A percentile compares a stretch with the other conserved stretches of the same genome.
Conservation (phyloP, 2,329 filamentous ascomycete species). For the Chaetomiaceae sp. region DNA sequence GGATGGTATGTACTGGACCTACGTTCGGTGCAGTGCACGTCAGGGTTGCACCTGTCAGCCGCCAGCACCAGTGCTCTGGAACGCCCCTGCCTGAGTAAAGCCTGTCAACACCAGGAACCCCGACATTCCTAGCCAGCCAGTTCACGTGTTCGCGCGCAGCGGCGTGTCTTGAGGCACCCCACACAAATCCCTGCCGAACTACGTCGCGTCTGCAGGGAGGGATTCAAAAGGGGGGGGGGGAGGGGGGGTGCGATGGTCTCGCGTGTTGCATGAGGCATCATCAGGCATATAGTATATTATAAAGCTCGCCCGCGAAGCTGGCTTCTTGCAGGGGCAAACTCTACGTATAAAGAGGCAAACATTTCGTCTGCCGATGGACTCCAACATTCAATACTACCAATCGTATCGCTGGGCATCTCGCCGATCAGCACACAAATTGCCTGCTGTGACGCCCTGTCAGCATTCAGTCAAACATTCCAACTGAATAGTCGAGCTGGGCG, state of each 20-base stretch:
- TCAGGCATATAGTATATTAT: no score
- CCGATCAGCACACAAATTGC: neutral
- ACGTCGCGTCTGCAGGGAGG: neutral
- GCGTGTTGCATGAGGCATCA: no score
- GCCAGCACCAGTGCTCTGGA: conserved; percentile 4
- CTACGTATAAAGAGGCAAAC: conserved; percentile 2
- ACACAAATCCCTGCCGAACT: conserved; percentile 23
- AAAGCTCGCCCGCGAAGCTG: no score
- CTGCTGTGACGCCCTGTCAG: no score
- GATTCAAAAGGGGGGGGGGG: no score
- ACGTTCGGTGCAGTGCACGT: no score
- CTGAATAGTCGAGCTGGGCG: no score
- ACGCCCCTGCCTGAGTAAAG: conserved; percentile 6
- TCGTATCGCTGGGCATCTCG: neutral
- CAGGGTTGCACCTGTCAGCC: neutral
- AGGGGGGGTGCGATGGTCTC: no score
- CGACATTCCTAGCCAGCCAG: conserved; percentile 1
- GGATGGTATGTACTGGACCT: no score
- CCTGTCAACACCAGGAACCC: conserved; percentile 14
- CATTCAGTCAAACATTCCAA: no score
- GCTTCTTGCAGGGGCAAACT: neutral
- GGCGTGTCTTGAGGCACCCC: conserved; percentile 23
- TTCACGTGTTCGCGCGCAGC: conserved; percentile 27
- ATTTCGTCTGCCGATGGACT: neutral
- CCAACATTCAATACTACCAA: neutral